Conservation (phyloP, 345 rosid species). For the Melaleuca alternifolia region DNA sequence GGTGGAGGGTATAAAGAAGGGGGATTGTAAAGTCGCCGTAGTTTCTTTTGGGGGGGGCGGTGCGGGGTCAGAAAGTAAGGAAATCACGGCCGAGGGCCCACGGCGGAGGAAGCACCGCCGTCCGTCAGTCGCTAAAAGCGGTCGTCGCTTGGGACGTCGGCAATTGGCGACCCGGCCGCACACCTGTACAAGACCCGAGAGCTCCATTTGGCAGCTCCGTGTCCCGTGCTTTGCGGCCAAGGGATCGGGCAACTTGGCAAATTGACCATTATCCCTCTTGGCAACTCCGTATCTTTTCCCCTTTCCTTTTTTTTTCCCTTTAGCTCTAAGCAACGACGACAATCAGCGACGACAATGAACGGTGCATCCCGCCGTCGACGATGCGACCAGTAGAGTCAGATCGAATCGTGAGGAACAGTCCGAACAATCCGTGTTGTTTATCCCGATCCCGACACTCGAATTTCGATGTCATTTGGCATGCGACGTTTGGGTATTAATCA, state of each 20-base stretch:
- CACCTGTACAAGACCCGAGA: not conserved
- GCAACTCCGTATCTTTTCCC: too few species aligned
- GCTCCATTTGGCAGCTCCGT: not conserved
- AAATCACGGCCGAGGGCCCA: not conserved
- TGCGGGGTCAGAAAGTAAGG: not conserved
- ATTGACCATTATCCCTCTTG: not conserved
- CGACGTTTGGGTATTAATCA: fast-evolving
- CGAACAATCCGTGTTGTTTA: not conserved
- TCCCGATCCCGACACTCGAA: fast-evolving
- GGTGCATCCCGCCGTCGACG: too few species aligned
- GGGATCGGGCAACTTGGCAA: not conserved
- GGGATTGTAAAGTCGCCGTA: too few species aligned
- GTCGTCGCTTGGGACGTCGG: not conserved
- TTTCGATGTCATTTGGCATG: fast-evolving
- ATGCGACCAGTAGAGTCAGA: fast-evolving
- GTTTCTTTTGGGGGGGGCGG: not conserved
- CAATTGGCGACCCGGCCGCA: not conserved
- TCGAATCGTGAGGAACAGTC: not conserved
- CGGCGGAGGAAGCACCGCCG: too few species aligned
- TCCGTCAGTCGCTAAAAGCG: not conserved
- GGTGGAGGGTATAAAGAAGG: too few species aligned
- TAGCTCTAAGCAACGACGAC: not conserved
- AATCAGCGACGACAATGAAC: fast-evolving
- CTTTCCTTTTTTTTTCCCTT: too few species aligned
- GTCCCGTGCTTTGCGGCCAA: not conserved